Evolutionary conservation across 169 alveolate species (phyloP).

Genomic region (Besnoitia besnoiti): DNA sequence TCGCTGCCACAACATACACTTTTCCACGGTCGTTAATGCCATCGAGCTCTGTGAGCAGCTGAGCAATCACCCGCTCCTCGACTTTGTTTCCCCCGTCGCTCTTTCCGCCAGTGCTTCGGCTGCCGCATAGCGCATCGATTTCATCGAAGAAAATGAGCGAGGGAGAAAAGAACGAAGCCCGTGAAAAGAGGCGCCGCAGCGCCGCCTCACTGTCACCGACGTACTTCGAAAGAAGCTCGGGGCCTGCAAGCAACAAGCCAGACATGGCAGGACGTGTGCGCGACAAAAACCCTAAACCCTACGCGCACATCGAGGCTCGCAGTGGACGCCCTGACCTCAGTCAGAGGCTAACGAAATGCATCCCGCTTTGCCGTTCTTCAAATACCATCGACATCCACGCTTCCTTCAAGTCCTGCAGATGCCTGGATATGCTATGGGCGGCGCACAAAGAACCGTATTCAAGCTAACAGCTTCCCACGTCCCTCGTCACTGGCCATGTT

Average conservation of each 20-base stretch:
- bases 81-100: slow-evolving; percentile 28
- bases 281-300: no score
- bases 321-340: no score
- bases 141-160: slow-evolving; percentile 99
- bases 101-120: slow-evolving; percentile 17
- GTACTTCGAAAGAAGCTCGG: slow-evolving; percentile 95
- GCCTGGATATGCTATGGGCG: no score
- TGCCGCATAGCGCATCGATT: slow-evolving; percentile 95
- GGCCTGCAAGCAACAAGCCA: slow-evolving; percentile 77
- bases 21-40: slow-evolving; percentile 92
- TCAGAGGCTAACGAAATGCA: no score
- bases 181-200: slow-evolving; percentile 93
- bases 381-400: no score
- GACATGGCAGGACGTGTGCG: no score
- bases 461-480: no score
- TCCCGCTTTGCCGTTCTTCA: no score
- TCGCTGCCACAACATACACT: slow-evolving; percentile 98
- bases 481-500: no score
- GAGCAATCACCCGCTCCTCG: slow-evolving; percentile 94
- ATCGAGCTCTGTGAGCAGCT: slow-evolving; percentile 98
- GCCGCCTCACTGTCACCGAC: slow-evolving; percentile 99
- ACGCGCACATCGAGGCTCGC: no score
- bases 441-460: no score
- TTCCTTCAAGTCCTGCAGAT: no score
- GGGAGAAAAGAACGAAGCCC: slow-evolving; percentile 97